Evolutionary conservation across 441 rosid species (phyloP).

Genomic region (Adansonia grandidieri): DNA sequence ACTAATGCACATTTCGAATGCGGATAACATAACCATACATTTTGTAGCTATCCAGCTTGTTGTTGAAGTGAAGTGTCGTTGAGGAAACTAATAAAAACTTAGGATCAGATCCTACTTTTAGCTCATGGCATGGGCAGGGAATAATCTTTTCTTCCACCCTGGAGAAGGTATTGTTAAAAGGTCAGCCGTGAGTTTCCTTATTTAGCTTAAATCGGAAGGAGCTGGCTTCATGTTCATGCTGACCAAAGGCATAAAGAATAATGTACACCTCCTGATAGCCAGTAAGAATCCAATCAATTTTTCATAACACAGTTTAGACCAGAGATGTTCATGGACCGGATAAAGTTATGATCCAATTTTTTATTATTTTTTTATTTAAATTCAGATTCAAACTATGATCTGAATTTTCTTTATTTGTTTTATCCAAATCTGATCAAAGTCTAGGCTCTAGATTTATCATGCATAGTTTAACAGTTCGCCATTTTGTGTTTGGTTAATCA

Average conservation of each 20-base stretch:
- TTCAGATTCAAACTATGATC: too few species aligned
- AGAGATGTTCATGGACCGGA: too few species aligned
- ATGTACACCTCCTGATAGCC: background rate
- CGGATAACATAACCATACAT: too few species aligned
- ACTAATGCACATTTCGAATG: too few species aligned
- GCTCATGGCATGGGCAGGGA: background rate
- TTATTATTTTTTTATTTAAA: too few species aligned
- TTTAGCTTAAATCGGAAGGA: conserved; percentile 9
- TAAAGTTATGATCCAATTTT: too few species aligned
- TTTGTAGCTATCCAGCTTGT: background rate
- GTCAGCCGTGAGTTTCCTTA: background rate
- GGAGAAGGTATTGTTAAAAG: conserved; percentile 18
- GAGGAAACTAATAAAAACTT: background rate
- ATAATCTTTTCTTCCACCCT: conserved; percentile 26
- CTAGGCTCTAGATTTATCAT: too few species aligned
- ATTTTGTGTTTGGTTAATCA: too few species aligned
- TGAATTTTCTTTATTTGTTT: too few species aligned
- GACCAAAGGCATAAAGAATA: background rate
- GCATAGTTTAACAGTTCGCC: too few species aligned
- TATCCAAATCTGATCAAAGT: too few species aligned
- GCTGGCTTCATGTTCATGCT: background rate
- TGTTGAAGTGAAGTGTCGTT: background rate
- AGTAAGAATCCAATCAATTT: background rate
- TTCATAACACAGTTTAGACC: background rate
- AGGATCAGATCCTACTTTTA: background rate